These are phyloP conservation scores for Stagonosporopsis vannaccii DNA, from an alignment of 2,329 filamentous ascomycete species.

Conservation along the genomic window DNA sequence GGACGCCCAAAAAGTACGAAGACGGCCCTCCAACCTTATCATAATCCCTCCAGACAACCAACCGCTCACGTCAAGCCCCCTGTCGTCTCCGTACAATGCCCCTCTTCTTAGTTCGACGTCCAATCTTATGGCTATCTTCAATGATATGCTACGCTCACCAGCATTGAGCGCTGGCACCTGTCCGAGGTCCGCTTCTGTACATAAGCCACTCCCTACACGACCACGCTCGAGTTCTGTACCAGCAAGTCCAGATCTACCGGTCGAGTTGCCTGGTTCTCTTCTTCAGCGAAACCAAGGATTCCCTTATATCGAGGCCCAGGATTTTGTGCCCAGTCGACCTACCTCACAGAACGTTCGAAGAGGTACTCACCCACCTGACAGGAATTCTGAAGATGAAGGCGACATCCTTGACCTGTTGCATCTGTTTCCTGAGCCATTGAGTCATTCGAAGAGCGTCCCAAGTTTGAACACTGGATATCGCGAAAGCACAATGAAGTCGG, in stretches of 20 bases:
- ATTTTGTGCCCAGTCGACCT: conserved; percentile 21
- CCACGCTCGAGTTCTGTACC: conserved; percentile 52
- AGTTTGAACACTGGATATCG: conserved; percentile 15
- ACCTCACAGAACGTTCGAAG: conserved; percentile 21
- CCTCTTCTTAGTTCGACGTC: conserved; percentile 39
- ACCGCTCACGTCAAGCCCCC: conserved; percentile 31
- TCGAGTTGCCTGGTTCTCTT: conserved; percentile 38
- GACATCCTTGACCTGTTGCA: conserved; percentile 14
- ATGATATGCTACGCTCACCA: conserved; percentile 54
- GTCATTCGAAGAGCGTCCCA: conserved; percentile 27
- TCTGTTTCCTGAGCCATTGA: conserved; percentile 23
- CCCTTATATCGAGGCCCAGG: conserved; percentile 26
- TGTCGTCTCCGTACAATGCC: conserved; percentile 39
- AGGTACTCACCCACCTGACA: conserved; percentile 17
- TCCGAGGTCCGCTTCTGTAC: conserved; percentile 37
- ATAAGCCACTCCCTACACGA: conserved; percentile 48
- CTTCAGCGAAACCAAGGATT: conserved; percentile 46
- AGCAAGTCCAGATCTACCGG: conserved; percentile 46
- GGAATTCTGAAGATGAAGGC: conserved; percentile 13
- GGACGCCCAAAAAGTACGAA: conserved; percentile 31
- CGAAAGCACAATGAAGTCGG: conserved; percentile 37
- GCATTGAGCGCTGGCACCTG: conserved; percentile 41
- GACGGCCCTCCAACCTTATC: conserved; percentile 41
- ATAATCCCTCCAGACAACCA: conserved; percentile 36
- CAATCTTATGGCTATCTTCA: conserved; percentile 52